Base-by-base conservation (phyloP, 148 eudicot species). In the Hydrangea macrophylla region DNA sequence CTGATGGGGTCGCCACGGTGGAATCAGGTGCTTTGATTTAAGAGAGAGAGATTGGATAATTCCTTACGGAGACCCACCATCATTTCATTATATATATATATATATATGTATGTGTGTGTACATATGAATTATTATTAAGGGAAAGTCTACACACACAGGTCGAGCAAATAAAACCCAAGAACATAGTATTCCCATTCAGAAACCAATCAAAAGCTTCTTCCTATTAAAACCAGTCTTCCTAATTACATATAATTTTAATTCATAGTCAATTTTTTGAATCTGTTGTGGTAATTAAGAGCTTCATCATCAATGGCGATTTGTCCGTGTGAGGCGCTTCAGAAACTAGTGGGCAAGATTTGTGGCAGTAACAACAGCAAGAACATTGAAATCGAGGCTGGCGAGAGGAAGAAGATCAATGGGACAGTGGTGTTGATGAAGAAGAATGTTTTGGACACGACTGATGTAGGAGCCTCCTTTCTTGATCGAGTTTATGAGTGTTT, bases 401-500 rank as follows among this genome's bases (percentile, higher is more conserved):
- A 36, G 28, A 39, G 12, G 5, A 80, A 27, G 65, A 82, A 65
- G 75, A 82, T 91, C 22, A 82, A 55, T 71, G 97, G 92, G 30
- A 83, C 64, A 3, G 86, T 85, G 0, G 80, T 80, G 18, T 65
- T 91, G 58, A 81, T 72, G 88, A 91, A 88, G 72, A 88, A 86
- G 79, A 86, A 77, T 73, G 63, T 84, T 7, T 56, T 87, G 30
- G 96, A 88, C 65, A 10, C 66, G 10, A 84, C 73, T 22, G 91
- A 90, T 71, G 62, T 84, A 0, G 45, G 76, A 0, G 86, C 94
- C 25, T 84, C 88, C 1, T 23, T 84, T 60, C 70, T 91, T 13
- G 97, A 91, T 70, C 80, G 88, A 13, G 13, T 88, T 70, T 76
- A 81, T 56, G 97, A 91, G 48, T 27, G 85, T 18, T 60, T 85